phyloP scores from a whole-genome alignment of 1,284 basidiomycete genomes.

The Rugosomyces carneus region DNA sequence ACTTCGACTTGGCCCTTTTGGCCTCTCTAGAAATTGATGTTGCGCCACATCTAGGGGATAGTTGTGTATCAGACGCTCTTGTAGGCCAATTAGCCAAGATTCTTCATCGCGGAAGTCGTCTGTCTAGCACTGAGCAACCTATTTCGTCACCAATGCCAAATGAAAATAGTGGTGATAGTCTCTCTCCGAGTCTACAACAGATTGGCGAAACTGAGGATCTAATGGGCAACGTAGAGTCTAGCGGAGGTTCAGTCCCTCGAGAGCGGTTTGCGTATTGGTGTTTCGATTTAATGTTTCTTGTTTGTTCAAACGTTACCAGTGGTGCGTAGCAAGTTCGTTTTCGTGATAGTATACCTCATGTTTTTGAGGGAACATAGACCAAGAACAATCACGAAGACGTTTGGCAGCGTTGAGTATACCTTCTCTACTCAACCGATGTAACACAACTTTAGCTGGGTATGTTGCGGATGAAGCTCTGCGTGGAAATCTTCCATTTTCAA shows the following conservation, averaged over 20 bases:
- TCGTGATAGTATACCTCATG: background rate
- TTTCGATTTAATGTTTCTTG: slow-evolving; percentile 81
- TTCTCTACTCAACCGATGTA: slow-evolving; percentile 69
- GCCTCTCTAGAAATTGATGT: slow-evolving; percentile 75
- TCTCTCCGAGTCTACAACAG: slow-evolving; percentile 32
- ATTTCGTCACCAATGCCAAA: too few relatives aligned
- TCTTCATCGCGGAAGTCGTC: slow-evolving; percentile 68
- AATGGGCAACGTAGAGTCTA: slow-evolving; percentile 55
- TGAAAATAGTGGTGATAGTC: too few relatives aligned
- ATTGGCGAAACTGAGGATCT: slow-evolving; percentile 32
- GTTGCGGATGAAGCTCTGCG: slow-evolving; percentile 79
- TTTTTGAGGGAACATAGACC: slow-evolving; percentile 35
- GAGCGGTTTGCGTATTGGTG: slow-evolving; percentile 94
- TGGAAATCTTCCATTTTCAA: slow-evolving; percentile 79
- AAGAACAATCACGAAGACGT: slow-evolving; percentile 51
- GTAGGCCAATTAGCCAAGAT: slow-evolving; percentile 67
- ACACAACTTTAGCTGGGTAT: slow-evolving; percentile 62
- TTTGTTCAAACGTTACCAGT: slow-evolving; percentile 60
- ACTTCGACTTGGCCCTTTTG: slow-evolving; percentile 82
- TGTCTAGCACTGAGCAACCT: slow-evolving; percentile 42
- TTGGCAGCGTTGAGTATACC: slow-evolving; percentile 69
- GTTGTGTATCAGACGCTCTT: slow-evolving; percentile 68
- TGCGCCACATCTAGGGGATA: slow-evolving; percentile 66
- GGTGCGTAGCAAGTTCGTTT: slow-evolving; percentile 34
- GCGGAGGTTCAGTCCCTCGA: slow-evolving; percentile 48